Conservation (phyloP, 805 yeast genomes). For the Yarrowia deformans region DNA sequence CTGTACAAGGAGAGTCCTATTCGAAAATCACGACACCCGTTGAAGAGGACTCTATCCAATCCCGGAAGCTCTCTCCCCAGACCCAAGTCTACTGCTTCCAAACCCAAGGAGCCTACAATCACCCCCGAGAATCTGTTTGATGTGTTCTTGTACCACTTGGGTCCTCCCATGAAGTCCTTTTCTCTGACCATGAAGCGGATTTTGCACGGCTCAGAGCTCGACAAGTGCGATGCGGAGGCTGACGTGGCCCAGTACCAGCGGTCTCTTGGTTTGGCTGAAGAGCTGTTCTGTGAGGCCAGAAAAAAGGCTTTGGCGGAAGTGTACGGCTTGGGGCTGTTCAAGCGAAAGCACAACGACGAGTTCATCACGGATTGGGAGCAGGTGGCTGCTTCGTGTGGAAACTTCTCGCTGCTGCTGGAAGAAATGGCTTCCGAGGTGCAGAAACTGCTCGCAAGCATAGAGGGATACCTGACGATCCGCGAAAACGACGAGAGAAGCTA, state of each 20-base stretch:
- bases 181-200: slow-evolving; percentile 69
- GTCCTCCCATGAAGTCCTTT: slow-evolving; percentile 75
- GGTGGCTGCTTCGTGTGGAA: slow-evolving; percentile 84
- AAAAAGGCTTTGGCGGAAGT: slow-evolving; percentile 62
- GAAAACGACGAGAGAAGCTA: slow-evolving; percentile 51
- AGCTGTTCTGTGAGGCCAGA: slow-evolving; percentile 64
- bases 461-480: slow-evolving; percentile 48
- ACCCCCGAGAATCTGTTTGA: slow-evolving; percentile 60
- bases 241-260: slow-evolving; percentile 53
- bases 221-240: slow-evolving; percentile 27
- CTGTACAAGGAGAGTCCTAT: slow-evolving; percentile 8
- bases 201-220: slow-evolving; percentile 53
- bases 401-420: slow-evolving; percentile 70
- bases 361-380: slow-evolving; percentile 73
- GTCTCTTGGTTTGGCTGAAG: slow-evolving; percentile 59
- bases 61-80: slow-evolving; percentile 7
- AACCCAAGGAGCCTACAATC: slow-evolving; percentile 23
- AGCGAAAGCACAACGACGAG: slow-evolving; percentile 48
- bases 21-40: neutral
- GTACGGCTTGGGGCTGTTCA: slow-evolving; percentile 64
- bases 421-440: slow-evolving; percentile 67
- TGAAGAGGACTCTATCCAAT: neutral
- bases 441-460: slow-evolving; percentile 55
- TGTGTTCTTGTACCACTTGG: slow-evolving; percentile 68
- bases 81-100: neutral